Conservation (phyloP, 768 basidiomycete species). For the Rhodotorula paludigena region DNA sequence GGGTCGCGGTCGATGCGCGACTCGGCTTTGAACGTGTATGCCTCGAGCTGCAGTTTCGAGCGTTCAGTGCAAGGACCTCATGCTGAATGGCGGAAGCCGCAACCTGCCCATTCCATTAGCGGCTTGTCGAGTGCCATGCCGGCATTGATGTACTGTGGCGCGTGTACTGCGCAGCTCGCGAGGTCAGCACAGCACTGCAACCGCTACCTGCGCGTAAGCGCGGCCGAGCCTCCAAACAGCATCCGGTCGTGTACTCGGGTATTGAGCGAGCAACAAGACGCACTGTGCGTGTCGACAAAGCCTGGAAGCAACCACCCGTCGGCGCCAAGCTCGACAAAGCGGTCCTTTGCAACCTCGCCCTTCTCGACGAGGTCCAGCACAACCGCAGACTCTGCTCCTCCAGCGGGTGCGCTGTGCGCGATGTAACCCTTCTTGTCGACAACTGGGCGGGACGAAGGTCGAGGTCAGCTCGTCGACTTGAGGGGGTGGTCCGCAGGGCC, state of each 20-base stretch:
- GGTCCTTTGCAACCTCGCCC: not conserved
- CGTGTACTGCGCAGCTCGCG: constrained; percentile 56
- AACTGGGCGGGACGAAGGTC: not conserved
- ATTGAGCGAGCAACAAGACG: not conserved
- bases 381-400: not conserved
- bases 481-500: not conserved
- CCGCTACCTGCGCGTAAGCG: not conserved
- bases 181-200: no score
- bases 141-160: constrained; percentile 81
- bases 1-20: constrained; percentile 64
- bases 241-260: not conserved
- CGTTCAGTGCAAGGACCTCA: constrained; percentile 40
- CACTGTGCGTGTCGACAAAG: constrained; percentile 40
- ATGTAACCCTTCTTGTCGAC: constrained; percentile 22
- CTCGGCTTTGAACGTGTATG: constrained; percentile 78
- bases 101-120: constrained; percentile 42
- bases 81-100: not conserved
- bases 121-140: constrained; percentile 74
- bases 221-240: not conserved
- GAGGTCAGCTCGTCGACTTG: no score
- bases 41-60: constrained; percentile 59
- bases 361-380: not conserved
- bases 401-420: not conserved
- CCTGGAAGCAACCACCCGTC: constrained; percentile 23
- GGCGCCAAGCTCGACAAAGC: not conserved